phyloP scores from a whole-genome alignment of 495 filamentous ascomycete species.

The Penicilliopsis zonata region DNA sequence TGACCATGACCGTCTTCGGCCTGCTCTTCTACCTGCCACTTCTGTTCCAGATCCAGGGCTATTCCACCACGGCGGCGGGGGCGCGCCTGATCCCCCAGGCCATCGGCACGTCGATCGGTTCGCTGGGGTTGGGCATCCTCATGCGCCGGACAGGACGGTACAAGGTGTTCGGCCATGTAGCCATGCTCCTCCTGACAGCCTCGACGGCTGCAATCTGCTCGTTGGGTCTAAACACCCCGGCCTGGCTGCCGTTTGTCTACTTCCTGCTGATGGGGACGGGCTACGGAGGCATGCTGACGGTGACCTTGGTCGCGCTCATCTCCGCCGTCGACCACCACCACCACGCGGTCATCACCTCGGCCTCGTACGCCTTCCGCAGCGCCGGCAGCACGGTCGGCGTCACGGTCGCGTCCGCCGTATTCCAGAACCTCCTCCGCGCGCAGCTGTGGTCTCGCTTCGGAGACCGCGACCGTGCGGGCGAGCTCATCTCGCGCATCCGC shows the following conservation, averaged over 20 bases:
- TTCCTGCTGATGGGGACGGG: constrained; percentile 57
- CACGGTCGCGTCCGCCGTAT: constrained; percentile 63
- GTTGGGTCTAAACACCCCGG: constrained; percentile 42
- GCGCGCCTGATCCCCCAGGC: constrained; percentile 54
- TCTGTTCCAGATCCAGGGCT: constrained; percentile 68
- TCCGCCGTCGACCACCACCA: constrained; percentile 69
- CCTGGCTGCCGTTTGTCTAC: constrained; percentile 53
- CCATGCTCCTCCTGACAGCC: constrained; percentile 38
- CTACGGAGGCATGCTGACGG: constrained; percentile 69
- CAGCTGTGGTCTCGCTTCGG: constrained; percentile 61
- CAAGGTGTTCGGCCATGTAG: constrained; percentile 40
- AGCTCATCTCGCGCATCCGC: constrained; percentile 57
- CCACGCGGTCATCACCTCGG: constrained; percentile 78
- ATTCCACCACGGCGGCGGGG: constrained; percentile 59
- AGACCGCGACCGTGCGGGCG: constrained; percentile 46
- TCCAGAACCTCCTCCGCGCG: constrained; percentile 54
- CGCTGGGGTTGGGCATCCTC: constrained; percentile 55
- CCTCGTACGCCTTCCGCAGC: constrained; percentile 69
- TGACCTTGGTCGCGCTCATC: constrained; percentile 69
- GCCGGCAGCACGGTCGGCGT: constrained; percentile 78
- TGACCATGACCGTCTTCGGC: constrained; percentile 38
- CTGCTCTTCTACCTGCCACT: constrained; percentile 69
- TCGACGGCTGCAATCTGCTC: constrained; percentile 39
- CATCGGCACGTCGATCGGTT: constrained; percentile 59
- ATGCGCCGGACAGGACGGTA: constrained; percentile 75